Percentiles rank a stretch among this genome's conserved stretches.
Evolutionary conservation across 1,284 basidiomycete species (phyloP).

Genomic region (Microbotryum lychnidis-dioicae): DNA sequence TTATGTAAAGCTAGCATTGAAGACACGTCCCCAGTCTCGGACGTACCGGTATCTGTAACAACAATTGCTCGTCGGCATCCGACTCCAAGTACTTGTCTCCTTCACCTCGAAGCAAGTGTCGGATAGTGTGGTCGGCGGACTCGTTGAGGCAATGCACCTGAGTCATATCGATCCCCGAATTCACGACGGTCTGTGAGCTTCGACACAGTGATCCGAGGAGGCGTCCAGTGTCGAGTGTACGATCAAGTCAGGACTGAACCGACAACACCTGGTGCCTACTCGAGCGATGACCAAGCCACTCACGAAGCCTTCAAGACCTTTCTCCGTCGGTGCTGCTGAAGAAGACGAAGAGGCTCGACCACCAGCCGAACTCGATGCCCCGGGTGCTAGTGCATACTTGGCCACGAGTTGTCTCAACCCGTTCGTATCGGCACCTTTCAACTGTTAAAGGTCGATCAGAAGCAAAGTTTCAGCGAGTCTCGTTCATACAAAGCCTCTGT

Average conservation of each 20-base stretch:
- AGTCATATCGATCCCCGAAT: conserved; percentile 26
- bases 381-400: conserved; percentile 27
- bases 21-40: not conserved
- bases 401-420: conserved; percentile 24
- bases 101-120: conserved; percentile 25
- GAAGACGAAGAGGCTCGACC: not conserved
- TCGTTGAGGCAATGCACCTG: conserved; percentile 35
- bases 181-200: conserved; percentile 19
- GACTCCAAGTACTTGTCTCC: conserved; percentile 31
- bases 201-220: not conserved
- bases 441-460: not conserved
- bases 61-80: conserved; percentile 34
- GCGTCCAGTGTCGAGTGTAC: no score
- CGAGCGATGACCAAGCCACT: not conserved
- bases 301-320: conserved; percentile 33
- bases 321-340: conserved; percentile 16
- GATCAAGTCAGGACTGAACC: not conserved
- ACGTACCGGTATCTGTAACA: conserved; percentile 30
- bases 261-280: not conserved
- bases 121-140: conserved; percentile 22
- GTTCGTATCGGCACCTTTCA: conserved; percentile 32
- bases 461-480: not conserved
- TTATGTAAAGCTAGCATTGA: not conserved
- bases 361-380: conserved; percentile 2
- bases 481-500: no score